Percentiles rank a stretch among this genome's conserved stretches.
Evolutionary conservation across 2,329 filamentous ascomycete species (phyloP).

Genomic region (Nemania sp.): DNA sequence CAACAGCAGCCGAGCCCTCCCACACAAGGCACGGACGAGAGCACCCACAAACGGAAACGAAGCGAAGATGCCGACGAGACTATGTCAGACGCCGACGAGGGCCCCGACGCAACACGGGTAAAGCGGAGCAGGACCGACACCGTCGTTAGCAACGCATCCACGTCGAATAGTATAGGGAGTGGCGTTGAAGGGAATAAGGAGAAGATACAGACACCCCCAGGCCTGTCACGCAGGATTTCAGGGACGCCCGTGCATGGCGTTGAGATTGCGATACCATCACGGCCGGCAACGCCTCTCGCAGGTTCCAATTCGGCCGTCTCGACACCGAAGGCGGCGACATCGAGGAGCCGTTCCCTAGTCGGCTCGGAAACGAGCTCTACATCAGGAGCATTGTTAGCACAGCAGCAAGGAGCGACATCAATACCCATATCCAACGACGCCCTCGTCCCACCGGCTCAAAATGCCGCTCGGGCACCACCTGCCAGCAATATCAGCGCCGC

Average conservation of each 20-base stretch:
- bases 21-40: constrained; percentile 37
- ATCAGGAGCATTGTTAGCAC: constrained; percentile 28
- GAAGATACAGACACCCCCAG: constrained; percentile 53
- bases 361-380: constrained; percentile 37
- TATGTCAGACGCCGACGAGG: constrained; percentile 51
- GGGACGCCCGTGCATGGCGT: constrained; percentile 66
- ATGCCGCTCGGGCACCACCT: constrained; percentile 1
- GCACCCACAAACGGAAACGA: constrained; percentile 48
- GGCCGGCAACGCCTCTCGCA: constrained; percentile 69
- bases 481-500: constrained; percentile 6
- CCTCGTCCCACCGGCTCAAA: constrained; percentile 31
- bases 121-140: constrained; percentile 61
- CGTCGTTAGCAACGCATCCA: constrained; percentile 16
- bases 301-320: constrained; percentile 58
- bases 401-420: constrained; percentile 20
- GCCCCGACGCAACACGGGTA: constrained; percentile 50
- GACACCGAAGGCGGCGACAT: constrained; percentile 55
- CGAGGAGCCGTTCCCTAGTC: constrained; percentile 55
- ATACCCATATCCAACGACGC: constrained; percentile 45
- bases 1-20: constrained; percentile 44
- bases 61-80: constrained; percentile 44
- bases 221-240: constrained; percentile 61
- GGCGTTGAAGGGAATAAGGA: constrained; percentile 37
- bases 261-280: constrained; percentile 72
- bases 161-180: constrained; percentile 8